Base-by-base conservation (phyloP, 106 monocot species). In the Phalaenopsis equestris region DNA sequence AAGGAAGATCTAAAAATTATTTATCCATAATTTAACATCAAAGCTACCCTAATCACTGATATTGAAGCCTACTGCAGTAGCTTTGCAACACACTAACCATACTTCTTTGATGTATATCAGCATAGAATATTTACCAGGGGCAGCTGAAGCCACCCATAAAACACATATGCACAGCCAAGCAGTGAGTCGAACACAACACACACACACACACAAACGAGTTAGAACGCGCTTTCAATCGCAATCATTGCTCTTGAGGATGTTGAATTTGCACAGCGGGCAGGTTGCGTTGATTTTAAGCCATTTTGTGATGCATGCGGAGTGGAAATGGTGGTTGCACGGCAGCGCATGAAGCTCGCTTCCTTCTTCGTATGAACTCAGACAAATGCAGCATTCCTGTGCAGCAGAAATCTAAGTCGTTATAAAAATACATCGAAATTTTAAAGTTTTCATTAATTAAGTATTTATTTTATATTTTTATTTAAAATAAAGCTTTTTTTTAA, bases 381-480 rank as follows among this genome's bases (percentile, higher is more conserved):
- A 86, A 76, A 86, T 82, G 75, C 86, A 86, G n/a, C 86, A 86
- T 76, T 86, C 86, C 86, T 86, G 77, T 46, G 48, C 3, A 24
- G 24, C 3, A 36, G 14, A 77, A 55, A 55, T 17, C 55, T 30
- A 14, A 38, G 36, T 30, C 7, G 1, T 36, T 23, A 49, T 55
- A 10, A 36, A 6, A 77, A 74, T 42, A 43, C 73, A 43, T 42
- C 14, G 43, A 47, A 23, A 4, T 19, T 9, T 42, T 16, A 45
- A 8, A 11, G 11, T 37, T 2, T 0, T 47, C 47, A 47, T 47
- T 10, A 47, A 47, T 7, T 7, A 47, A 47, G 10, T 47, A 30
- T 30, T 30, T 30, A 30, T 30, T 30, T 30, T 30, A 30, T 30
- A 30, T 30, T 30, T 30, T 30, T 30, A 30, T 30, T 30, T 30